Evolutionary conservation across 2,329 filamentous ascomycete genomes (phyloP).

Genomic region (Aureobasidium sp.): DNA sequence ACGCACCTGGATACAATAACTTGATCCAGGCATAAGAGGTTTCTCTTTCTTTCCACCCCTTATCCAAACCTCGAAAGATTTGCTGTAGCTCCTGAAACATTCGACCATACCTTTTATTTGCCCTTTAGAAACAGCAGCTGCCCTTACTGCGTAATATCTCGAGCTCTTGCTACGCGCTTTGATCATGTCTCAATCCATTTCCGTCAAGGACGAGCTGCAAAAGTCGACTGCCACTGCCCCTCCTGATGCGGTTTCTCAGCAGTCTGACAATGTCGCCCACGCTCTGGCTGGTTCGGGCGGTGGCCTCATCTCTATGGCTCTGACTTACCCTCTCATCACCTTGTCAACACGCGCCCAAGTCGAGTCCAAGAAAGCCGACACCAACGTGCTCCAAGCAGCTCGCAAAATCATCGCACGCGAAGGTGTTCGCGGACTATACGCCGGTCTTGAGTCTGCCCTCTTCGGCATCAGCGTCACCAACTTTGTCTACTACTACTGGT

Average conservation of each 20-base stretch:
- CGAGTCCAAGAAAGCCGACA: constrained; percentile 87
- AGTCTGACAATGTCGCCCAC: constrained; percentile 95
- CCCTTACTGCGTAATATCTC: background rate
- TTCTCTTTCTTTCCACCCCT: background rate
- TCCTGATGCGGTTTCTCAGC: constrained; percentile 59
- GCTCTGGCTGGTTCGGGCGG: constrained; percentile 84
- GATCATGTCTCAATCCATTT: constrained; percentile 33
- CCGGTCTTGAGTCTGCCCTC: constrained; percentile 84
- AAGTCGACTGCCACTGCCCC: constrained; percentile 19
- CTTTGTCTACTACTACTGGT: constrained; percentile 99
- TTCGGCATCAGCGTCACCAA: constrained; percentile 98
- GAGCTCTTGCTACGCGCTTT: background rate
- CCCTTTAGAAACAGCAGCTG: background rate
- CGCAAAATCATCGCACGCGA: constrained; percentile 84
- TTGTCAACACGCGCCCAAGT: constrained; percentile 96
- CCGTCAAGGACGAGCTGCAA: constrained; percentile 22
- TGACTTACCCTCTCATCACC: constrained; percentile 97
- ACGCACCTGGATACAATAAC: constrained; percentile 7
- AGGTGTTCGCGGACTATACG: constrained; percentile 80
- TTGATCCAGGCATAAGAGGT: constrained; percentile 7
- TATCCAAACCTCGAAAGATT: background rate
- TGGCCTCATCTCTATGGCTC: constrained; percentile 86
- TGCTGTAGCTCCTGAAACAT: background rate
- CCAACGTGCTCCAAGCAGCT: constrained; percentile 73
- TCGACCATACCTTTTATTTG: background rate